Percentiles rank a stretch among this genome's conserved stretches.
phyloP scores from a whole-genome alignment of 2,329 filamentous ascomycete species.

The Rasamsonia emersonii region DNA sequence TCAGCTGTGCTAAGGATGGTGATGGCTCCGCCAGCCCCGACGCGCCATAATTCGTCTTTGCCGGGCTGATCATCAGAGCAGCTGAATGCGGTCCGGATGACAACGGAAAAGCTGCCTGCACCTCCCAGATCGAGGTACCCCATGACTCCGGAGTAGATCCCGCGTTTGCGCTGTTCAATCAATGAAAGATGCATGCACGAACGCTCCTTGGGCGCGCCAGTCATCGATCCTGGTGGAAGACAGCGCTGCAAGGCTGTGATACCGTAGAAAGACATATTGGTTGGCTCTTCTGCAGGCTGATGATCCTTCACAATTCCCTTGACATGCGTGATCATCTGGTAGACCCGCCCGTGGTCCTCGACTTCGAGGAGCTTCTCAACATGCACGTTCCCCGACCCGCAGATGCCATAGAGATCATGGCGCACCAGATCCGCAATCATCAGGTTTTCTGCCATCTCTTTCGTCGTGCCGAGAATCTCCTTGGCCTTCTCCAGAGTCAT shows the following conservation, averaged over 20 bases:
- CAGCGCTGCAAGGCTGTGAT: constrained; percentile 68
- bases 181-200: constrained; percentile 72
- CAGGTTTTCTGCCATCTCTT: constrained; percentile 90
- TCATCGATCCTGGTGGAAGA: constrained; percentile 90
- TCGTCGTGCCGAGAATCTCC: constrained; percentile 64
- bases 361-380: constrained; percentile 76
- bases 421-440: constrained; percentile 98
- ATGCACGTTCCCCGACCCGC: constrained; percentile 61
- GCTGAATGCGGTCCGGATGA: constrained; percentile 70
- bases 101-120: constrained; percentile 80
- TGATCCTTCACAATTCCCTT: constrained; percentile 48
- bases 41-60: constrained; percentile 53
- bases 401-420: constrained; percentile 82
- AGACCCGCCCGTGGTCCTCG: constrained; percentile 85
- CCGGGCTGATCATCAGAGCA: constrained; percentile 17
- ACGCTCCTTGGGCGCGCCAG: constrained; percentile 87
- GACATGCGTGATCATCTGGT: constrained; percentile 83
- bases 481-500: constrained; percentile 67
- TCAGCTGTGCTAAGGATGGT: constrained; percentile 72
- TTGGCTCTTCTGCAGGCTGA: constrained; percentile 20
- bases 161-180: constrained; percentile 57
- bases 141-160: constrained; percentile 79
- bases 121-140: constrained; percentile 85
- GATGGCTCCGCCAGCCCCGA: constrained; percentile 85
- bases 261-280: constrained; percentile 39